phyloP scores from a whole-genome alignment of 2,329 filamentous ascomycete species.

The Ascochyta clinopodiicola region DNA sequence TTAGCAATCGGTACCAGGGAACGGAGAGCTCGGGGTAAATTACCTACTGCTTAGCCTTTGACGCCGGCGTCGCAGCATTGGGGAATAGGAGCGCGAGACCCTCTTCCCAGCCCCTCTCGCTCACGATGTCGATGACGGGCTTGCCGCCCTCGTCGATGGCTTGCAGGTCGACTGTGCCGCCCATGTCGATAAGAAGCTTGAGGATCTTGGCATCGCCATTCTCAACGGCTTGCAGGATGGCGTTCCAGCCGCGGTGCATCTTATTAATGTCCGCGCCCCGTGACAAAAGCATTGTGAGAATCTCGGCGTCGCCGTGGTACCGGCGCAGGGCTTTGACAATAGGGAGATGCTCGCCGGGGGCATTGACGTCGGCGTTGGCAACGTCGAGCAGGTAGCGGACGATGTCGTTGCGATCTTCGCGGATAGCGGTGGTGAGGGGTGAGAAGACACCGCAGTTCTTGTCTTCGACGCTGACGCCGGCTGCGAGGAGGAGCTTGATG shows the following conservation, averaged over 20 bases:
- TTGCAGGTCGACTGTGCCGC: slow-evolving; percentile 41
- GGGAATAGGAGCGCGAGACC: slow-evolving; percentile 44
- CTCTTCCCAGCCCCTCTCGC: slow-evolving; percentile 47
- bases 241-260: slow-evolving; percentile 48
- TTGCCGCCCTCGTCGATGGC: slow-evolving; percentile 37
- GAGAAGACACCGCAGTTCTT: slow-evolving; percentile 77
- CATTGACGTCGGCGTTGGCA: slow-evolving; percentile 68
- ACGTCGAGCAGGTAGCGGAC: slow-evolving; percentile 67
- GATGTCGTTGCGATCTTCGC: slow-evolving; percentile 67
- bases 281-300: slow-evolving; percentile 68
- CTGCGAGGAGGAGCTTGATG: slow-evolving; percentile 68
- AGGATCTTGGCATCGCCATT: slow-evolving; percentile 45
- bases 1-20: not conserved
- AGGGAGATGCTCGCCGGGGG: slow-evolving; percentile 73
- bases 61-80: slow-evolving; percentile 21
- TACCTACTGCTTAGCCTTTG: slow-evolving; percentile 36
- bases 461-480: slow-evolving; percentile 72
- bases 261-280: slow-evolving; percentile 72
- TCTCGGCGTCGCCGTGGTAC: slow-evolving; percentile 64
- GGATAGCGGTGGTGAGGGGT: slow-evolving; percentile 70
- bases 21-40: slow-evolving; percentile 13
- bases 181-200: slow-evolving; percentile 44
- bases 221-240: slow-evolving; percentile 45
- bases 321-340: slow-evolving; percentile 73
- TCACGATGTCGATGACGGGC: slow-evolving; percentile 43